Percentiles rank a stretch among this genome's conserved stretches.
phyloP scores from a whole-genome alignment of 495 filamentous ascomycete genomes.

The Ascodesmis nigricans region DNA sequence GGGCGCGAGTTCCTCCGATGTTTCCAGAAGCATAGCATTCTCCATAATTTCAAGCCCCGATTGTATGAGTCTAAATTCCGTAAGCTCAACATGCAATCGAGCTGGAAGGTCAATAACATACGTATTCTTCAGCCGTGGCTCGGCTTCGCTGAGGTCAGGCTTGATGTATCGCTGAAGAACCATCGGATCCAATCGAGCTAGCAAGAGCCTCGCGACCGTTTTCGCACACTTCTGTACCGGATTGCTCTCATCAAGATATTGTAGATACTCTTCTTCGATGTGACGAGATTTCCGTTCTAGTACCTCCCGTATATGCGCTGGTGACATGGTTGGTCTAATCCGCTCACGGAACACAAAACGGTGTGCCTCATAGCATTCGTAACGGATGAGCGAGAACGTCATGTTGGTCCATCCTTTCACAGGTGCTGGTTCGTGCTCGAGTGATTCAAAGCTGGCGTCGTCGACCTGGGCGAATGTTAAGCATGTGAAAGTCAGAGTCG shows the following conservation, averaged over 20 bases:
- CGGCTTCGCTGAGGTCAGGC: background rate
- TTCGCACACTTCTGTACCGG: constrained; percentile 38
- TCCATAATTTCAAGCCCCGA: constrained; percentile 30
- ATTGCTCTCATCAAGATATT: constrained; percentile 32
- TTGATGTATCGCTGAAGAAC: background rate
- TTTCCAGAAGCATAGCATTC: constrained; percentile 37
- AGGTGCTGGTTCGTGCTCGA: constrained; percentile 23
- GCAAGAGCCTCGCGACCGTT: constrained; percentile 37
- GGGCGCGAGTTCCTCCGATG: constrained; percentile 27
- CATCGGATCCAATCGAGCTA: constrained; percentile 31
- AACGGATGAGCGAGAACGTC: constrained; percentile 41
- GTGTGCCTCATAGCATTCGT: constrained; percentile 50
- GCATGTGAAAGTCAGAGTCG: too few relatives aligned
- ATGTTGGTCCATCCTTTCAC: constrained; percentile 41
- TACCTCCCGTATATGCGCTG: background rate
- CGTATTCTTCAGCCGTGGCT: background rate
- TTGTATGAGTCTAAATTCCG: background rate
- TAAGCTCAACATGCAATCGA: background rate
- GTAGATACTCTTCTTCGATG: constrained; percentile 23
- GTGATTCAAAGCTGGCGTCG: constrained; percentile 32
- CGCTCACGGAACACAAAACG: constrained; percentile 37
- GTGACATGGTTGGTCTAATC: constrained; percentile 29
- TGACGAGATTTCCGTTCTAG: background rate
- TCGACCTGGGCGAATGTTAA: too few relatives aligned
- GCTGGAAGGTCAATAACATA: too few relatives aligned